phyloP scores from a whole-genome alignment of 2,329 filamentous ascomycete genomes.

The Zasmidium citrigriseum region DNA sequence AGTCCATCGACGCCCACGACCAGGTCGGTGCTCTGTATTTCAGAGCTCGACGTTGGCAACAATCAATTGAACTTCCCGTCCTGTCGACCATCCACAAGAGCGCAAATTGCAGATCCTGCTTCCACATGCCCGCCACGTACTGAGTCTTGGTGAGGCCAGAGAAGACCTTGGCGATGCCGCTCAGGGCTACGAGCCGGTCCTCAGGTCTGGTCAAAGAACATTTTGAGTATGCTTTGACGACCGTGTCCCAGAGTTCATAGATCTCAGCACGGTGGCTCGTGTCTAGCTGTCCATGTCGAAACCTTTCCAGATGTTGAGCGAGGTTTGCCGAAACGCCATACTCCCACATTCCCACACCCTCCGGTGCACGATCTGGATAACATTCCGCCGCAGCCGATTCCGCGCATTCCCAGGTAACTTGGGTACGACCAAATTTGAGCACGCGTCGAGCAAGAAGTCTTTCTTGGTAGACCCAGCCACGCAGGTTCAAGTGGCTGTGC shows the following conservation, averaged over 20 bases:
- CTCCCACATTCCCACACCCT: background rate
- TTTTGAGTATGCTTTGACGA: background rate
- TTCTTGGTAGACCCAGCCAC: slow-evolving; percentile 4
- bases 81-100: background rate
- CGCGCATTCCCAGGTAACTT: slow-evolving; percentile 4
- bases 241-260: background rate
- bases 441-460: background rate
- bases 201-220: background rate
- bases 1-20: background rate
- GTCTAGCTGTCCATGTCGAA: background rate
- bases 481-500: background rate
- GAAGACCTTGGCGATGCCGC: background rate
- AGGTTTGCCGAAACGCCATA: background rate
- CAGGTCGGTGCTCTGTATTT: background rate
- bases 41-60: no score
- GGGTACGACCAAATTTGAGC: background rate
- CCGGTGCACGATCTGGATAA: background rate
- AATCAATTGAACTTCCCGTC: background rate
- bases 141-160: background rate
- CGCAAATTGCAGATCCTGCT: background rate
- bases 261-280: background rate
- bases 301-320: background rate
- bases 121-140: background rate
- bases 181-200: background rate
- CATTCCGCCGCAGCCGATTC: background rate